Evolutionary conservation across 352 stramenopile species (phyloP), one percentile per base, ranked within the genome.

Genomic region (Phytophthora rubi): DNA sequence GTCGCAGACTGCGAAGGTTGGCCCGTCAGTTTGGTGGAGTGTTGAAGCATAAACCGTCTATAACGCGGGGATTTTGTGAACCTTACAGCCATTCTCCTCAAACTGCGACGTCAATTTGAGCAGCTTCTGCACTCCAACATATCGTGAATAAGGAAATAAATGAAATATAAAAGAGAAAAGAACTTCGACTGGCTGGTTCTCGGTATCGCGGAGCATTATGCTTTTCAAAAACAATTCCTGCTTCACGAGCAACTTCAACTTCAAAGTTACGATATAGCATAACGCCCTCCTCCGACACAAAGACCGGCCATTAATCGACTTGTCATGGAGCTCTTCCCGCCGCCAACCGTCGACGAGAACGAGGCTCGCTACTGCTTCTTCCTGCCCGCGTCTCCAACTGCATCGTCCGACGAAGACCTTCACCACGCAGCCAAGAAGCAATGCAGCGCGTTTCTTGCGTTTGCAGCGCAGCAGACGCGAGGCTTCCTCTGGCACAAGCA

Each of bases 401-500:
- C 2, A 2, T 23, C 52, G 10, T 44, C 28, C 7, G 8, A 26
- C 16, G 45, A 48, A 21, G 33, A 72, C 6, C 49, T 37, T 47
- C 65, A 57, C 2, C 30, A 71, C 26, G 37, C n/a, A 33, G 65
- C 57, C 39, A 44, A 68, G 26, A 39, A 71, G 59, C 53, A 69
- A 15, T 67, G 74, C 9, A 59, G 53, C 5, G 51, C 54, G 6
- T 59, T 83, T 13, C 15, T 82, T 26, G 48, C 69, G 23, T 74
- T 79, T 47, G 77, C 72, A 15, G 55, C 58, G 54, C 74, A 76
- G 33, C 56, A 82, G 42, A 87, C 80, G 35, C 59, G 65, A 37
- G 70, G 51, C 2, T 90, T 88, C 63, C 54, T 89, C 12, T 90
- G 82, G 82, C 82, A 90, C 64, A 80, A 73, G 18, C 74, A 90